Conservation (phyloP, 2,329 filamentous ascomycete species). For the Chaetomiaceae sp. region DNA sequence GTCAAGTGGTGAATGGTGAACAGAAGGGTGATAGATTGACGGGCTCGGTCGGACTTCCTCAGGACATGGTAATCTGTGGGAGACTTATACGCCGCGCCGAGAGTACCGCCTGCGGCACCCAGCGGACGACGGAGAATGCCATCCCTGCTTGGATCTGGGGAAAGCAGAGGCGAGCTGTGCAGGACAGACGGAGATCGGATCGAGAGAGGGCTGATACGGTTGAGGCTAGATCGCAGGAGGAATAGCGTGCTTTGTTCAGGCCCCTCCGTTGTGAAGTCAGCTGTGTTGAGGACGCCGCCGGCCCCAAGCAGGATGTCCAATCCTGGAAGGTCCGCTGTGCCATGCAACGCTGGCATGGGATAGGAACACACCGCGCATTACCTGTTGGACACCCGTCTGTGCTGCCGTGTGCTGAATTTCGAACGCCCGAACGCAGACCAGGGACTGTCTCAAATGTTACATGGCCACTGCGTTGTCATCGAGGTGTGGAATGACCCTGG, state of each 20-base stretch:
- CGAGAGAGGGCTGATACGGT: constrained; percentile 20
- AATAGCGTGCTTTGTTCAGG: constrained; percentile 14
- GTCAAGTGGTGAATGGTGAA: too few relatives aligned
- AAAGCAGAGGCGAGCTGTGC: background rate
- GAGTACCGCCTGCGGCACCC: background rate
- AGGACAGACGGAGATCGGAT: constrained; percentile 19
- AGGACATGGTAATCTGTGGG: background rate
- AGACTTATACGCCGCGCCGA: constrained; percentile 18
- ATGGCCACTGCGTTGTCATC: background rate
- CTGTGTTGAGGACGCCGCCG: constrained; percentile 11
- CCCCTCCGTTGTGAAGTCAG: constrained; percentile 16
- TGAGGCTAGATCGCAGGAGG: constrained; percentile 13
- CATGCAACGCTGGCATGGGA: constrained; percentile 15
- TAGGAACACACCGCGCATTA: constrained; percentile 3
- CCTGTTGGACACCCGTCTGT: background rate
- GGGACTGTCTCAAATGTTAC: background rate
- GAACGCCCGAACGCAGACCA: background rate
- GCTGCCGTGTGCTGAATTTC: background rate
- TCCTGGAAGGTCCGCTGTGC: constrained; percentile 13
- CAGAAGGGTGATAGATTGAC: background rate
- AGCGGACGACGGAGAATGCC: background rate
- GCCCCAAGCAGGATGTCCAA: constrained; percentile 16
- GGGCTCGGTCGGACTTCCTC: background rate
- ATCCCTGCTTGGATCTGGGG: constrained; percentile 1
- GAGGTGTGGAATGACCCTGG: background rate